Base-by-base conservation (phyloP, 805 yeast genomes). In the Yarrowia yakushimensis region DNA sequence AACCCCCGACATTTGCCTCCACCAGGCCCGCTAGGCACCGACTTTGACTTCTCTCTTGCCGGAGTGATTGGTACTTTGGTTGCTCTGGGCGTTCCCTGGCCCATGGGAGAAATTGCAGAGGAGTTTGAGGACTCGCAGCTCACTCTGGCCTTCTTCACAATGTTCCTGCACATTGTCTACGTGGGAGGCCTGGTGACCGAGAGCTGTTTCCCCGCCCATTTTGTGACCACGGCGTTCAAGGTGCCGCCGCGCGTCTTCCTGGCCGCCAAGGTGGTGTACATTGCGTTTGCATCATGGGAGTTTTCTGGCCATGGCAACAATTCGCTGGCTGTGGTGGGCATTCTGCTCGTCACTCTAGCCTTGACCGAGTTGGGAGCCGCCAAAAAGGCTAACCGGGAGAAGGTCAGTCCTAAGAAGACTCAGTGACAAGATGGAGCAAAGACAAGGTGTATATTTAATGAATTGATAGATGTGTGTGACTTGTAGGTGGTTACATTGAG, bases 41-140 rank as follows among this genome's bases (percentile, higher is more conserved):
- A 48, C 39, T 48, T 31, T 22, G 39, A 48, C 9, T 31, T 15
- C 39, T 48, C 55, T 5, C 18, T 48, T 8, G 28, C 28, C 23
- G 55, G 55, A 1, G 30, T 23, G 2, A 7, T 31, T 8, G 55
- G 55, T 13, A 28, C 20, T 4, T 10, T 48, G 0, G 10, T 48
- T 18, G 15, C 39, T 15, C 20, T 48, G 15, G 55, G 8, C 3
- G 55, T 39, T 31, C 55, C 55, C 6, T 48, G 55, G 55, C 55
- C 55, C 20, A 48, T 48, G 55, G 55, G 55, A 3, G 39, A 48
- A 9, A 31, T 48, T 5, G 55, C 55, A 8, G 55, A 48, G 17
- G 39, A 15, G 13, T 12, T 48, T 15, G n/a, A 39, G 1, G 55
- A 48, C n/a, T 9, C 15, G 18, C 28, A 33, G 11, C 55, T 48